Evolutionary conservation across 768 basidiomycete genomes (phyloP), one percentile per base, ranked within the genome.

Genomic region (Lepiota subincarnata): DNA sequence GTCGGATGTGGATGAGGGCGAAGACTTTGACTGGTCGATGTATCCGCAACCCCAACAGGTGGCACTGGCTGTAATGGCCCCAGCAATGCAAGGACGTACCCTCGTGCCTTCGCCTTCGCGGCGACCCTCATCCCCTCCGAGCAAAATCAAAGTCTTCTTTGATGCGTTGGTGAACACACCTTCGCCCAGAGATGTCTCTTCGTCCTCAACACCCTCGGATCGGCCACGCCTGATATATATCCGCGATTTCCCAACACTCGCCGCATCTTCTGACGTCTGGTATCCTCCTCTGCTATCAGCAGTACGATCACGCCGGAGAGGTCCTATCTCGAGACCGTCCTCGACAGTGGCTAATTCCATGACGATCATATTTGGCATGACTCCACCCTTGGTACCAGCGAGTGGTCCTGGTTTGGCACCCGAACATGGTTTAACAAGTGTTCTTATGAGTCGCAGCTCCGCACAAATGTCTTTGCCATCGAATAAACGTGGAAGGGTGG

Each of bases 311-410:
- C 79, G 91, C 35, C 81, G 93, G 28, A 78, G 82, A 57, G 84
- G 87, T 1, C 75, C 84, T 2, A 70, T 86, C 6, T 69, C 82
- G 0, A 74, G 82, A 24, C 75, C 83, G 10, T 74, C 81, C 4
- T 80, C 82, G n/a, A 78, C 83, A 1, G 78, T 84, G 11, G 59
- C 68, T 34, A 82, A 82, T 62, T 90, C 92, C 2, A 89, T 86
- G 60, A 82, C 86, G 6, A 91, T 97, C 43, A 75, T 97, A 14
- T 89, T 96, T 61, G 92, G 92, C n/a, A 83, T 91, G 62, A 85
- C 81, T 12, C 76, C 80, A n/a, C 71, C 80, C 8, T 58, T 60
- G 44, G 68, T 61, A 8, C 48, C 55, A 6, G 24, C 41, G 13
- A 18, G 39, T 12, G 42, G 47, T 12, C 10, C 43, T 28, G 46